Percentiles rank a stretch among this genome's conserved stretches.
phyloP scores from a whole-genome alignment of 768 basidiomycete genomes.

The Mycena vitilis region DNA sequence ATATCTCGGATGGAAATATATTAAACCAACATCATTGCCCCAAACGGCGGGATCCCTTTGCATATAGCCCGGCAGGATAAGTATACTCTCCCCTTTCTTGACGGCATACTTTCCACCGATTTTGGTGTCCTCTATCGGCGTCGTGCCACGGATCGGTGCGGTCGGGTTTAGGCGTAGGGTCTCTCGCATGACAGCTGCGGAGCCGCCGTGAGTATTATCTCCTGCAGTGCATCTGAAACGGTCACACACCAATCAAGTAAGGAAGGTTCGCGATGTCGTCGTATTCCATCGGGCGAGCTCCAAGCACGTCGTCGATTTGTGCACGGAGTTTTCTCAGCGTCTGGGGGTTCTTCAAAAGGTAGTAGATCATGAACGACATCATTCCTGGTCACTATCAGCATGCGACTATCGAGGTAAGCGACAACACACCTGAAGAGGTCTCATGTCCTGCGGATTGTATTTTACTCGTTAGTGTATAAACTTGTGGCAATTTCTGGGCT shows the following conservation, averaged over 20 bases:
- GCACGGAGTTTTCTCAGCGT: constrained; percentile 57
- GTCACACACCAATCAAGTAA: constrained; percentile 52
- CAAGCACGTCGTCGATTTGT: constrained; percentile 60
- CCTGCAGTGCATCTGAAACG: background rate
- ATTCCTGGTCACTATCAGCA: constrained; percentile 38
- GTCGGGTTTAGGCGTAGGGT: constrained; percentile 53
- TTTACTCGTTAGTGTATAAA: too few relatives aligned
- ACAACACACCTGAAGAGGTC: constrained; percentile 35
- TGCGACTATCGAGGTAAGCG: background rate
- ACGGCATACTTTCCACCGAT: constrained; percentile 56
- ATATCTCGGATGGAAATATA: background rate
- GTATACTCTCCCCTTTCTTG: constrained; percentile 43
- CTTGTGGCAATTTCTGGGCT: background rate
- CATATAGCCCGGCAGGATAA: constrained; percentile 43
- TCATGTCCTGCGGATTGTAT: constrained; percentile 37
- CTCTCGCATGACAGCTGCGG: constrained; percentile 52
- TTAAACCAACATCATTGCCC: constrained; percentile 58
- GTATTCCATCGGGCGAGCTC: constrained; percentile 50
- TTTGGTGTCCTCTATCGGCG: constrained; percentile 50
- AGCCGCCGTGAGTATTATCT: too few relatives aligned
- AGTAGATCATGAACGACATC: constrained; percentile 57
- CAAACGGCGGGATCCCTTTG: constrained; percentile 58
- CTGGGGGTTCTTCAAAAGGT: constrained; percentile 57
- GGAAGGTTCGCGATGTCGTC: constrained; percentile 56
- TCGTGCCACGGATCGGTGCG: constrained; percentile 49